Conservation (phyloP, 1,139 yeast genomes). For the Saccharomyces hybrid region DNA sequence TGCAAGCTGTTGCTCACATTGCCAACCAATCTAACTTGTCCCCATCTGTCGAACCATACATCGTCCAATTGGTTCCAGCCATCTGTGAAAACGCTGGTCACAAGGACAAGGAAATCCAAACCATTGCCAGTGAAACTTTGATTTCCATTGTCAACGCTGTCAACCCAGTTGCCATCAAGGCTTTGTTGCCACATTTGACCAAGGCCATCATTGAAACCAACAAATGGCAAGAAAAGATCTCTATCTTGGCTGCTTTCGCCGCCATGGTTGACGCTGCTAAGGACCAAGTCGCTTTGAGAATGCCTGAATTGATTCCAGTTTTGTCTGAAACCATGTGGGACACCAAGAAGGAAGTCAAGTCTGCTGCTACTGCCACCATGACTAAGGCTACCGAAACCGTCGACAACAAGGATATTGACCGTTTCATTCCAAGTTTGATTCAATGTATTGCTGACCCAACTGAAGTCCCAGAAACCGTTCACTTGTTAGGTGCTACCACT, state of each 20-base stretch:
- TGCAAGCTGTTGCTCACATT: conserved; percentile 77
- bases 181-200: conserved; percentile 74
- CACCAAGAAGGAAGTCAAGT: conserved; percentile 96
- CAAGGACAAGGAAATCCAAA: conserved; percentile 70
- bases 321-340: conserved; percentile 99
- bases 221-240: conserved; percentile 98
- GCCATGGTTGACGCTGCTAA: conserved; percentile 91
- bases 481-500: conserved; percentile 97
- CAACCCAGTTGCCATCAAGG: conserved; percentile 92
- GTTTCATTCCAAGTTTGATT: conserved; percentile 96
- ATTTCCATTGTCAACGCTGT: conserved; percentile 68
- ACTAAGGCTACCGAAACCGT: conserved; percentile 95
- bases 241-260: conserved; percentile 75
- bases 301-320: conserved; percentile 98
- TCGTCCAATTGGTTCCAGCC: conserved; percentile 64
- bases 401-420: conserved; percentile 98
- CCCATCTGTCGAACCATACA: conserved; percentile 92
- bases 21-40: conserved; percentile 72
- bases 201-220: conserved; percentile 60
- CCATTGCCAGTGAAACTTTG: conserved; percentile 65
- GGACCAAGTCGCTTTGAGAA: conserved; percentile 92
- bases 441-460: conserved; percentile 94
- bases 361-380: conserved; percentile 92
- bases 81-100: conserved; percentile 83
- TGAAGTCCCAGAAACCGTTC: conserved; percentile 98